Evolutionary conservation across 352 stramenopile genomes (phyloP).

Genomic region (Blastocystis sp.): DNA sequence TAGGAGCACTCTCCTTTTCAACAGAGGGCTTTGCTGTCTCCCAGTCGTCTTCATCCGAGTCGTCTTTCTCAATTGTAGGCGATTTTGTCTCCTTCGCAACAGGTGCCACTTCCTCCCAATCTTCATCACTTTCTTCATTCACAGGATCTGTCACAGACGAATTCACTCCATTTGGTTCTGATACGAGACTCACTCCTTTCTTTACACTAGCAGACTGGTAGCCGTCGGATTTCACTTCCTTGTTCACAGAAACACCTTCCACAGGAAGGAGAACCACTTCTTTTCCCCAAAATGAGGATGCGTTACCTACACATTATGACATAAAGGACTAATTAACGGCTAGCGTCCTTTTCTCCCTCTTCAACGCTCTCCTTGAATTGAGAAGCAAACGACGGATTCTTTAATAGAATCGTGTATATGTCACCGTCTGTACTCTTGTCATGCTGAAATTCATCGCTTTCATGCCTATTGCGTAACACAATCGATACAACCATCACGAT

Average conservation of each 20-base stretch:
- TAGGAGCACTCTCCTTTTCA: neutral
- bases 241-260: no score
- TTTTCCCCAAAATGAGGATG: no score
- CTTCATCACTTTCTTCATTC: neutral
- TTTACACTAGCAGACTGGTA: no score
- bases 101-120: neutral
- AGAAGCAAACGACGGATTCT: neutral
- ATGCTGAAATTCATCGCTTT: no score
- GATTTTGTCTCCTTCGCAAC: neutral
- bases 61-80: neutral
- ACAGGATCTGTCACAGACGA: neutral
- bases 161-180: neutral
- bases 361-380: neutral
- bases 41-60: constrained; percentile 13
- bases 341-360: neutral
- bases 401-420: neutral
- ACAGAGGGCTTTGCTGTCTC: neutral
- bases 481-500: neutral
- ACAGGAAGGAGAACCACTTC: no score
- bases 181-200: no score
- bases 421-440: no score
- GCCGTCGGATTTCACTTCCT: no score
- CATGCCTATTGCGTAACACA: no score
- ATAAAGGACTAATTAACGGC: no score
- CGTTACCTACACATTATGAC: no score